Evolutionary conservation across 768 basidiomycete species (phyloP), one percentile per base, ranked within the genome.

Genomic region (Suillus placidus): DNA sequence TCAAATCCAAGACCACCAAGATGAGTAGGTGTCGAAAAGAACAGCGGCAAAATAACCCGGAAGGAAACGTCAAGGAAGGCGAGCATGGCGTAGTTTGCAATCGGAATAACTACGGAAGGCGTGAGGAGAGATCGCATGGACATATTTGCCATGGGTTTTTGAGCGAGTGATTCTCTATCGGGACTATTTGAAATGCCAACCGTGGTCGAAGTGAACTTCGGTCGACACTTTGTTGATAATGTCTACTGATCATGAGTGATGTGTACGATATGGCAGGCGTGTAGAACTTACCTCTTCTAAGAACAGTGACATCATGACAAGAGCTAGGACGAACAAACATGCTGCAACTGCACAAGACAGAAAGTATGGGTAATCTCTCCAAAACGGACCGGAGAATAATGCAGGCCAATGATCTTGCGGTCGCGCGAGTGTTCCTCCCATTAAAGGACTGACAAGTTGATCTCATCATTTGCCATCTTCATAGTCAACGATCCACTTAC

Each of bases 371-470:
- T 80, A 73, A 3, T 67, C 60, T 30, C 65, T 65, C 79, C 80
- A 80, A 65, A 80, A 80, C 60, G 67, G 69, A 47, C 76, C 79
- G 32, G 75, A 69, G 69, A 89, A 88, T 2, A 82, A 58, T 7
- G 66, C 18, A 0, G 87, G 87, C 72, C 85, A 88, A 32, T 74
- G 82, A 37, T 88, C 84, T 45, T 83, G 83, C 32, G 88, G 88
- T 66, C 79, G 81, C 61, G 81, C 79, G 51, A 89, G 79, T 16
- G 79, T 78, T 9, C 88, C 88, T 3, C 88, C 88, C 40, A 87
- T 84, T 32, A 88, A 73, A 8, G 88, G 85, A 88, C 77, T 20
- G 86, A 86, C 13, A 87, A 84, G 65, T 69, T 34, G 55, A 35
- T 47, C 2, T 13, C 3, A 62, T 26, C 56, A 49, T 18, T 42